Evolutionary conservation across 2,329 filamentous ascomycete genomes (phyloP).

Genomic region (Zymoseptoria passerinii): DNA sequence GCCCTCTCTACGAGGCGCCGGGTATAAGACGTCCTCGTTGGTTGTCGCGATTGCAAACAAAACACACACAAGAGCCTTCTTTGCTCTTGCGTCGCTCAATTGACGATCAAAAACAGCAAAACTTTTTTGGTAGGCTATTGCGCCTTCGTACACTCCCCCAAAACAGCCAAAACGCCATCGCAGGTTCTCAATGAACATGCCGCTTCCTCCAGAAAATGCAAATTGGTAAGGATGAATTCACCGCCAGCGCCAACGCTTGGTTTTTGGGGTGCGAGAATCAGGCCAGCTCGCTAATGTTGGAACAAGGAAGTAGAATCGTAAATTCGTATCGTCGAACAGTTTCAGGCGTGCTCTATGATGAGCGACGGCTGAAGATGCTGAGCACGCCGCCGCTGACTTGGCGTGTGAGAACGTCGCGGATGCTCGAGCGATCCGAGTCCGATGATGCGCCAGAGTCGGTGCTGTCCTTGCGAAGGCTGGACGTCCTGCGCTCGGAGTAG

Average conservation of each 20-base stretch:
- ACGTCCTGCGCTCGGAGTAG: slow-evolving; percentile 22
- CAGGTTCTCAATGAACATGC: neutral
- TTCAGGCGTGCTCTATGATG: slow-evolving; percentile 6
- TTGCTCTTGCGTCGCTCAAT: neutral
- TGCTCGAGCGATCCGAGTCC: slow-evolving; percentile 16
- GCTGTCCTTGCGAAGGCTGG: slow-evolving; percentile 8
- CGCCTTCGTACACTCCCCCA: slow-evolving; percentile 1
- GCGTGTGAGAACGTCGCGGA: neutral
- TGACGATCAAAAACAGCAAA: neutral
- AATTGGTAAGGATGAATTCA: neutral
- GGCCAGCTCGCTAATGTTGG: slow-evolving; percentile 14
- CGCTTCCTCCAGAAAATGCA: neutral
- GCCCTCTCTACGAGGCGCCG: slow-evolving; percentile 9
- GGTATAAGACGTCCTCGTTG: slow-evolving; percentile 10
- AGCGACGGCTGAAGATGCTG: slow-evolving; percentile 18
- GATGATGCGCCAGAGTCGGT: slow-evolving; percentile 13
- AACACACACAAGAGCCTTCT: slow-evolving; percentile 2
- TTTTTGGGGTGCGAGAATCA: slow-evolving; percentile 15
- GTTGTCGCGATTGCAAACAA: slow-evolving; percentile 1
- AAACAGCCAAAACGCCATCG: slow-evolving; percentile 2
- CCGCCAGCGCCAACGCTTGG: slow-evolving; percentile 19
- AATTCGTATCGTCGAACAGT: slow-evolving; percentile 4
- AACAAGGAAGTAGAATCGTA: slow-evolving; percentile 5
- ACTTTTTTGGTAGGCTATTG: slow-evolving; percentile 2
- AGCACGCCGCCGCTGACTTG: slow-evolving; percentile 9